Base-by-base conservation (phyloP, 495 filamentous ascomycete species). In the Hypomontagnella submonticulosa region DNA sequence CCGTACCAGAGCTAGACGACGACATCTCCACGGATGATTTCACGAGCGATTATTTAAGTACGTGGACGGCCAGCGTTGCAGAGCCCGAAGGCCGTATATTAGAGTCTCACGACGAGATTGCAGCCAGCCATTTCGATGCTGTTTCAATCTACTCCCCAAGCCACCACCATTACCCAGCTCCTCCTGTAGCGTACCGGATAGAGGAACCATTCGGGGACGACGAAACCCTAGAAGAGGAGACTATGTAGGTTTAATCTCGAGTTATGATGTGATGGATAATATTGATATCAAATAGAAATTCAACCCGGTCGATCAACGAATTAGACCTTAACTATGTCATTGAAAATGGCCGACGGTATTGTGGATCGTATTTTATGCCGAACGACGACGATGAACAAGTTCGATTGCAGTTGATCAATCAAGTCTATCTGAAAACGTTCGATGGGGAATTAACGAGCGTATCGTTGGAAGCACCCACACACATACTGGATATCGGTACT, bases 331-430 rank as follows among this genome's bases (percentile, higher is more conserved):
- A 84, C 59, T 83, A 83, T 61, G 71, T 84, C 32, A 63, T 80
- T 15, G 89, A 92, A 64, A 83, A 92, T 75, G 86, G 81, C 38
- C 86, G 90, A 16, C 81, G 84, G 59, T 94, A 94, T 73, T 87
- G 84, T 71, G 80, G 83, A 27, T 78, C 79, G 52, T 93, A 92
- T 75, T 89, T 82, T 73, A 89, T 92, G 86, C 91, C 91, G 30
- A 88, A 89, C 74, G 90, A 93, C 67, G 85, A 90, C 57, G 75
- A 82, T 36, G 91, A 94, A 70, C 87, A 91, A 69, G 88, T 84
- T 13, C 87, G 91, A 30, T 78, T 90, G 58, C 84, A 86, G 63
- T 83, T 92, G 50, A 74, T 87, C 20, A 87, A 92, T 66, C 85
- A 88, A 62, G 84, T 89, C 46, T 89, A 83, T 69, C 78, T 89